Conservation (phyloP, 371 early-diverging fungal genomes). For the Furculomyces boomerangus region DNA sequence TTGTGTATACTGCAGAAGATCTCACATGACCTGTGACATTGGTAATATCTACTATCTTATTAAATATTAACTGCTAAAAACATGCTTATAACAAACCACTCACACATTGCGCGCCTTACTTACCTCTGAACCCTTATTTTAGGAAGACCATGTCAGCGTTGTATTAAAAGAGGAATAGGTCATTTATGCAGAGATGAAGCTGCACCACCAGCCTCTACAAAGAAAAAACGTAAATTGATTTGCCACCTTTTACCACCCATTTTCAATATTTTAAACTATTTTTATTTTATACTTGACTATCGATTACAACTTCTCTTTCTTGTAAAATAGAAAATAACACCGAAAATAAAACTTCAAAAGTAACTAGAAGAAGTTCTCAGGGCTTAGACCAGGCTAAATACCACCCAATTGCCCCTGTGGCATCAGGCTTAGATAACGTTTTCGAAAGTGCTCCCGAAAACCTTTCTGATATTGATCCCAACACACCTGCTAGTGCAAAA, state of each 20-base stretch:
- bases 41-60: background rate
- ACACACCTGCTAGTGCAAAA: no score
- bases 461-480: no score
- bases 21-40: slow-evolving; percentile 67
- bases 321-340: no score
- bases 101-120: background rate
- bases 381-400: no score
- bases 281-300: background rate
- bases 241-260: background rate
- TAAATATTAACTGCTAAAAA: background rate
- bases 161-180: slow-evolving; percentile 80
- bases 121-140: slow-evolving; percentile 4
- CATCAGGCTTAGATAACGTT: no score
- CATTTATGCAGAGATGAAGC: slow-evolving; percentile 76
- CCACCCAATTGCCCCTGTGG: no score
- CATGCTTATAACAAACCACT: background rate
- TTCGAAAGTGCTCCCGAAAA: no score
- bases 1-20: slow-evolving; percentile 66
- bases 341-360: no score
- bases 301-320: no score
- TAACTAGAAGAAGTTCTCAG: no score
- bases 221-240: background rate
- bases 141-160: slow-evolving; percentile 81
- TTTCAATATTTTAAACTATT: background rate
- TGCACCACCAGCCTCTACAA: background rate